Percentiles rank a stretch among this genome's conserved stretches.
These are phyloP conservation scores for Dionaea muscipula DNA, from an alignment of 179 eudicot genomes.

Conservation along the genomic window DNA sequence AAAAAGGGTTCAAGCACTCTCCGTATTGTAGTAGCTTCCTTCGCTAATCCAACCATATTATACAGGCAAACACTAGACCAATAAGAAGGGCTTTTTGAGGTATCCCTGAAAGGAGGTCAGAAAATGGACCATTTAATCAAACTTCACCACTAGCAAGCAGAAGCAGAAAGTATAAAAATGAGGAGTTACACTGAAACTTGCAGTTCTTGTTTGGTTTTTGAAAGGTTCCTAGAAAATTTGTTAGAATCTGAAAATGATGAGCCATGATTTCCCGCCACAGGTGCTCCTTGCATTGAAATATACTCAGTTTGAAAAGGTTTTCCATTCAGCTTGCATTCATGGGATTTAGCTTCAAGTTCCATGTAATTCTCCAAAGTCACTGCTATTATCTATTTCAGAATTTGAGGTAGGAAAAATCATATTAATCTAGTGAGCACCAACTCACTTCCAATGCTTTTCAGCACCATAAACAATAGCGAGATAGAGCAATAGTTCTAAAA, in stretches of 20 bases:
- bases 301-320: constrained; percentile 15
- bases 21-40: constrained; percentile 75
- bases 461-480: not conserved
- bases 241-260: constrained; percentile 22
- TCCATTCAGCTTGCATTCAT: constrained; percentile 21
- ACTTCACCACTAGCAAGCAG: not conserved
- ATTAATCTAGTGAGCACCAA: constrained; percentile 3
- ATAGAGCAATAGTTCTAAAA: not conserved
- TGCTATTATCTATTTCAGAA: constrained; percentile 47
- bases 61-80: constrained; percentile 81
- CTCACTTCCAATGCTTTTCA: constrained; percentile 2
- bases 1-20: constrained; percentile 88
- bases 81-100: constrained; percentile 61
- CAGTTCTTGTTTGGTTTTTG: constrained; percentile 27
- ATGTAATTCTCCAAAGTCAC: constrained; percentile 68
- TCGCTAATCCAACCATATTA: constrained; percentile 68
- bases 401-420: not conserved
- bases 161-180: not conserved
- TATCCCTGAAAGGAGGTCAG: constrained; percentile 30
- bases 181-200: constrained; percentile 35
- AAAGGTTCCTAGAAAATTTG: constrained; percentile 12
- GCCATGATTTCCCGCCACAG: constrained; percentile 17
- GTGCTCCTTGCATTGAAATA: constrained; percentile 17
- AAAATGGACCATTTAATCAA: constrained; percentile 1
- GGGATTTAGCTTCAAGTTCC: constrained; percentile 25